phyloP scores from a whole-genome alignment of 768 basidiomycete genomes.

The Tylopilus sp. region DNA sequence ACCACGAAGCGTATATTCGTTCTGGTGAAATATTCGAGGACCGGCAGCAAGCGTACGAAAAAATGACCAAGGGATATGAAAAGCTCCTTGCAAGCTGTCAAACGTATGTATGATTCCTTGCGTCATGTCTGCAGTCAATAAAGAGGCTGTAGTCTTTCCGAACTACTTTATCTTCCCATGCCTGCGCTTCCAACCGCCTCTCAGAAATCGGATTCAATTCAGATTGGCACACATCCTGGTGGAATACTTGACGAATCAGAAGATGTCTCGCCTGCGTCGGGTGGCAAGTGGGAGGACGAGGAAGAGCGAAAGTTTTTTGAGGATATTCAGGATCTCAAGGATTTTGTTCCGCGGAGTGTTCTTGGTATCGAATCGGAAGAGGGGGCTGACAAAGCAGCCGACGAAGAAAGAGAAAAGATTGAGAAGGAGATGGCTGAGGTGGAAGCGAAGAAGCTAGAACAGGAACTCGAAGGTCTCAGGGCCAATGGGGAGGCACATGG shows the following conservation, averaged over 20 bases:
- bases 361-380: slow-evolving; percentile 60
- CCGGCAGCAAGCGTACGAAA: slow-evolving; percentile 97
- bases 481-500: slow-evolving; percentile 29
- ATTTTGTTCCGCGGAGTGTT: slow-evolving; percentile 86
- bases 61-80: slow-evolving; percentile 96
- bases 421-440: slow-evolving; percentile 57
- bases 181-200: slow-evolving; percentile 82
- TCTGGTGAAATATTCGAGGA: slow-evolving; percentile 99
- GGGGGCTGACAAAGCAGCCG: slow-evolving; percentile 38
- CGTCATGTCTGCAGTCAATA: slow-evolving; percentile 6
- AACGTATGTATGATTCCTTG: slow-evolving; percentile 49
- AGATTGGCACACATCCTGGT: slow-evolving; percentile 54
- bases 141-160: slow-evolving; percentile 64
- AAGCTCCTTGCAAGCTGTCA: slow-evolving; percentile 87
- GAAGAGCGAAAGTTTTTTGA: slow-evolving; percentile 94
- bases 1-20: slow-evolving; percentile 98
- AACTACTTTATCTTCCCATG: slow-evolving; percentile 79
- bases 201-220: slow-evolving; percentile 78
- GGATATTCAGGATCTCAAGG: slow-evolving; percentile 85
- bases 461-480: slow-evolving; percentile 66
- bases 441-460: slow-evolving; percentile 72
- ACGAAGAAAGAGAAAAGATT: slow-evolving; percentile 44
- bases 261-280: slow-evolving; percentile 43
- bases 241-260: slow-evolving; percentile 55
- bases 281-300: slow-evolving; percentile 97